Conservation (phyloP, 345 rosid genomes). For the Combretum micranthum region DNA sequence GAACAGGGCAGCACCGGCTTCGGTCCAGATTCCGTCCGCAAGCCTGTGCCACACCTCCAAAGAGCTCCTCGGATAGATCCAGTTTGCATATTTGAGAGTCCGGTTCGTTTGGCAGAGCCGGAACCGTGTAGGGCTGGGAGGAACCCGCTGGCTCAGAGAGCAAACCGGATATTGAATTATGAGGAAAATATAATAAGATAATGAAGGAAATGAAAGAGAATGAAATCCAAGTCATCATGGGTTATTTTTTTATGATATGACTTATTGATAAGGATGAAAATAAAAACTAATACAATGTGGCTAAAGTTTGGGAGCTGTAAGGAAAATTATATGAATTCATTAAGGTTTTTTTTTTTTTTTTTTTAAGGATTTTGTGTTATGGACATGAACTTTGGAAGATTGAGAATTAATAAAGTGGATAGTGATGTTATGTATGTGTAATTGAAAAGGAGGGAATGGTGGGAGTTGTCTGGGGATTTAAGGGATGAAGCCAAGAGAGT, state of each 20-base stretch:
- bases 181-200: slow-evolving; percentile 12
- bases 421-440: not conserved
- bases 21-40: slow-evolving; percentile 86
- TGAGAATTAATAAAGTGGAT: no score
- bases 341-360: no score
- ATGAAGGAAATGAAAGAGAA: slow-evolving; percentile 5
- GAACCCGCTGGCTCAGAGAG: slow-evolving; percentile 49
- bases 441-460: not conserved
- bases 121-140: slow-evolving; percentile 68
- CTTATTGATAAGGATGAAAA: no score
- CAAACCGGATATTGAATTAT: slow-evolving; percentile 32
- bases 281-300: no score
- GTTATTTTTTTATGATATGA: slow-evolving; percentile 13
- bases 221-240: slow-evolving; percentile 12
- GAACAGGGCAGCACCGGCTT: slow-evolving; percentile 89
- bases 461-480: slow-evolving; percentile 12
- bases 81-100: slow-evolving; percentile 66
- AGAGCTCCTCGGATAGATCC: slow-evolving; percentile 92
- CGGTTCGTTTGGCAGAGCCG: slow-evolving; percentile 71
- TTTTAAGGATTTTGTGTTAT: no score
- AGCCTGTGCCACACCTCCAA: slow-evolving; percentile 89
- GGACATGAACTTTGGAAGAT: no score
- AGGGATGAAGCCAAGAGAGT: not conserved
- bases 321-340: no score
- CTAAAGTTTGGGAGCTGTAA: no score